Conservation (phyloP, 2,329 filamentous ascomycete genomes). For the Conoideocrella luteorostrata region DNA sequence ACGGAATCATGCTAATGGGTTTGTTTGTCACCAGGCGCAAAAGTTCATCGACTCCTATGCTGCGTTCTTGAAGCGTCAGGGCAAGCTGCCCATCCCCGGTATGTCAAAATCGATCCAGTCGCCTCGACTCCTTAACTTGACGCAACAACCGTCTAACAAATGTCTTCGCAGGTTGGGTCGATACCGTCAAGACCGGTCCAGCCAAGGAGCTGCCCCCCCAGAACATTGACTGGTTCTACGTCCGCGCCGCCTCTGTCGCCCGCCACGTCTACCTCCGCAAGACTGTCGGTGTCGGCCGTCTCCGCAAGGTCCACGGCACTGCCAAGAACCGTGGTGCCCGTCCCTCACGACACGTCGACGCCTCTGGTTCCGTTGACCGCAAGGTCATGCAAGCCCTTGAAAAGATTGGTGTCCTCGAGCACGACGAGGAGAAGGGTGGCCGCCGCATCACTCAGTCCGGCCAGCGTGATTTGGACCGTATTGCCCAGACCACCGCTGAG, state of each 20-base stretch:
- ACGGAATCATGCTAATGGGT: constrained; percentile 69
- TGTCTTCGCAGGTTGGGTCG: constrained; percentile 73
- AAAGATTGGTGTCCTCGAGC: constrained; percentile 98
- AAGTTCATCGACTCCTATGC: constrained; percentile 85
- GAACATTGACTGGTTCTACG: constrained; percentile 94
- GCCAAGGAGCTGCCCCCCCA: constrained; percentile 97
- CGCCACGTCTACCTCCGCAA: constrained; percentile 99
- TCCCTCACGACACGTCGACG: constrained; percentile 92
- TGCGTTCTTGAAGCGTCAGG: constrained; percentile 89
- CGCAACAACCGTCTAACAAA: background rate
- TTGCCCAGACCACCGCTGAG: constrained; percentile 74
- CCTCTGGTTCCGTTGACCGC: constrained; percentile 91
- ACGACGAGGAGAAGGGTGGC: constrained; percentile 97
- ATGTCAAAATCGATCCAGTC: constrained; percentile 35
- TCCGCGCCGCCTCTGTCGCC: constrained; percentile 88
- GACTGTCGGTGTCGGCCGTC: constrained; percentile 95
- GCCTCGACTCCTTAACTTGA: too few species aligned
- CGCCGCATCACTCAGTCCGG: constrained; percentile 96
- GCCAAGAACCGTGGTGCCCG: constrained; percentile 95
- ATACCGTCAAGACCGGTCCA: constrained; percentile 97
- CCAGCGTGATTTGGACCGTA: constrained; percentile 98
- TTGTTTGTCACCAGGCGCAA: constrained; percentile 58
- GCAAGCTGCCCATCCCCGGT: constrained; percentile 87
- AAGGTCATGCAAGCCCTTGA: constrained; percentile 96
- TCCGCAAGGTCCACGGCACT: constrained; percentile 92